These are phyloP conservation scores for Metrosideros polymorpha DNA, from an alignment of 441 rosid species.

Conservation along the genomic window DNA sequence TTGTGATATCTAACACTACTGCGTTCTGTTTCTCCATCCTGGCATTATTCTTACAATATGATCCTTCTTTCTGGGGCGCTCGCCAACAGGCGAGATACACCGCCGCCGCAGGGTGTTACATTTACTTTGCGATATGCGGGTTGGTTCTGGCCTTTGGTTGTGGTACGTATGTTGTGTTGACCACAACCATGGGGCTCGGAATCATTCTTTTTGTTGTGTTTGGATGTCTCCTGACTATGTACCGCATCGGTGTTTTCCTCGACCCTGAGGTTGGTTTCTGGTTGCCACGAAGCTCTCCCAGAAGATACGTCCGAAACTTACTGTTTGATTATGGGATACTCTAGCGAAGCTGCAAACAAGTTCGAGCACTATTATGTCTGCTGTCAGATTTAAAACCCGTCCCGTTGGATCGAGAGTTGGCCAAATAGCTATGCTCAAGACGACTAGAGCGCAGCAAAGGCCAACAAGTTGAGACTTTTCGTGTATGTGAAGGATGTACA, in stretches of 20 bases:
- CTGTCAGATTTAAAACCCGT: not conserved
- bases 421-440: not conserved
- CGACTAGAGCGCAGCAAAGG: not conserved
- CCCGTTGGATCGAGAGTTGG: not conserved
- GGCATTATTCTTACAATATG: not conserved
- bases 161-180: not conserved
- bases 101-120: fast-evolving
- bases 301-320: not conserved
- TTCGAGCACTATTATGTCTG: not conserved
- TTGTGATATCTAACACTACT: not conserved
- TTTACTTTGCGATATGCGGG: fast-evolving
- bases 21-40: not conserved
- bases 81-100: too few species aligned
- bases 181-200: not conserved
- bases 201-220: not conserved
- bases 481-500: not conserved
- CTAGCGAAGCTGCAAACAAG: not conserved
- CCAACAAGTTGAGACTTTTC: not conserved
- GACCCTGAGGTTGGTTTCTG: fast-evolving
- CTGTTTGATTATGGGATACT: not conserved
- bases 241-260: fast-evolving
- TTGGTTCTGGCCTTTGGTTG: not conserved
- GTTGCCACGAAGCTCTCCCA: fast-evolving
- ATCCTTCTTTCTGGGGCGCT: too few species aligned
- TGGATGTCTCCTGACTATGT: not conserved